A percentile compares a stretch with the other conserved stretches of the same genome.
phyloP scores from a whole-genome alignment of 495 filamentous ascomycete genomes.

The Thermothielavioides terrestris region DNA sequence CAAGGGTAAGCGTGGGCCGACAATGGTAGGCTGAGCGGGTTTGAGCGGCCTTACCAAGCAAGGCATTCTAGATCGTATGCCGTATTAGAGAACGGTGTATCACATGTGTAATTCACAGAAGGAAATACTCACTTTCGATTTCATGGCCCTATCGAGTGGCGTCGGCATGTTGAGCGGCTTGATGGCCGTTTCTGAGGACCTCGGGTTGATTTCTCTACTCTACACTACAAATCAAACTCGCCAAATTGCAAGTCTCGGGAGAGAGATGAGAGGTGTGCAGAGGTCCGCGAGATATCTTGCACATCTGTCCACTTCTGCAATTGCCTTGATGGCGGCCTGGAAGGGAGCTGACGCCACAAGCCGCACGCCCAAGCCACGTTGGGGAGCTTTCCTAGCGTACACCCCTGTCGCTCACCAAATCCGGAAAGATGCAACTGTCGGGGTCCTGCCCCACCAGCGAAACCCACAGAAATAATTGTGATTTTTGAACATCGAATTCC shows the following conservation, averaged over 20 bases:
- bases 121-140: constrained; percentile 54
- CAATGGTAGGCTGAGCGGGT: no score
- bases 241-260: no score
- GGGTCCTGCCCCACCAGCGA: constrained; percentile 8
- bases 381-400: constrained; percentile 8
- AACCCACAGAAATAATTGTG: constrained; percentile 31
- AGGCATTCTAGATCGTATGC: constrained; percentile 31
- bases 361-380: constrained; percentile 16
- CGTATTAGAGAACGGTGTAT: neutral
- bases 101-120: neutral
- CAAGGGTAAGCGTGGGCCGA: neutral
- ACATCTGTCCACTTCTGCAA: constrained; percentile 1
- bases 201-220: no score
- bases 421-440: constrained; percentile 3
- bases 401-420: constrained; percentile 1
- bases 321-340: neutral
- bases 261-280: neutral
- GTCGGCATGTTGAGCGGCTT: constrained; percentile 68
- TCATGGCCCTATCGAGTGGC: constrained; percentile 66
- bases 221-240: no score
- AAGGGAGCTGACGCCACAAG: constrained; percentile 13
- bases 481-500: constrained; percentile 26
- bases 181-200: no score
- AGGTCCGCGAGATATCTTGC: neutral
- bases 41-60: constrained; percentile 55